Evolutionary conservation across 2,329 filamentous ascomycete genomes (phyloP), one percentile per base, ranked within the genome.

Genomic region (Fusarium udum): DNA sequence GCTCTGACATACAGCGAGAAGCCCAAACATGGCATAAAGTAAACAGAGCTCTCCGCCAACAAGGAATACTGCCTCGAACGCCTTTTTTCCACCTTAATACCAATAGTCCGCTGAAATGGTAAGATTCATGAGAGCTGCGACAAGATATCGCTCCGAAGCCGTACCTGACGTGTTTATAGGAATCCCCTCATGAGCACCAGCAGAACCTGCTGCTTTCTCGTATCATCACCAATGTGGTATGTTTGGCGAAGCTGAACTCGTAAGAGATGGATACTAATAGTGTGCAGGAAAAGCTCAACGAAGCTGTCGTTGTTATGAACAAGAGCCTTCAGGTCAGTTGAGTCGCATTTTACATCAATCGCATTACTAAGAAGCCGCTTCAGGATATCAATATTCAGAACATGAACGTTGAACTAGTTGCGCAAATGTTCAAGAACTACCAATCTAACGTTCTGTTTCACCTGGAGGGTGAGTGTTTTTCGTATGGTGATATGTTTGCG

Each of bases 361-460:
- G 14, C 18, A 16, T 22, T 14, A n/a, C 61, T 69, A 28, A 70
- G 46, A 67, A 69, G 40, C 20, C 20, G 24, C 13, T 4, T 7
- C 77, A 97, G 93, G 95, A 98, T 76, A 98, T 98, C 87, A 98
- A 98, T 80, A 92, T 98, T 63, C 93, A 97, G 79, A 99, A 98
- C 82, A 98, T 98, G 95, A 97, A 99, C 80, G 94, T 98, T 40
- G 96, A 98, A 84, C 88, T 98, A 6, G 96, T 98, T 10, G 95
- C 95, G 2, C 95, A 98, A 81, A 99, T 99, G 96, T 99, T 98
- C 87, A 98, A 98, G 86, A 99, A 98, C 84, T 99, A 99, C 82
- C 95, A 98, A 82, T 97, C 95, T 16, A 99, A 98, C 78, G 95
- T 98, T 20, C 85, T 98, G 11, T 98, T 99, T 82, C 96, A 99